Evolutionary conservation across 495 filamentous ascomycete species (phyloP).

Genomic region (Podospora australis): DNA sequence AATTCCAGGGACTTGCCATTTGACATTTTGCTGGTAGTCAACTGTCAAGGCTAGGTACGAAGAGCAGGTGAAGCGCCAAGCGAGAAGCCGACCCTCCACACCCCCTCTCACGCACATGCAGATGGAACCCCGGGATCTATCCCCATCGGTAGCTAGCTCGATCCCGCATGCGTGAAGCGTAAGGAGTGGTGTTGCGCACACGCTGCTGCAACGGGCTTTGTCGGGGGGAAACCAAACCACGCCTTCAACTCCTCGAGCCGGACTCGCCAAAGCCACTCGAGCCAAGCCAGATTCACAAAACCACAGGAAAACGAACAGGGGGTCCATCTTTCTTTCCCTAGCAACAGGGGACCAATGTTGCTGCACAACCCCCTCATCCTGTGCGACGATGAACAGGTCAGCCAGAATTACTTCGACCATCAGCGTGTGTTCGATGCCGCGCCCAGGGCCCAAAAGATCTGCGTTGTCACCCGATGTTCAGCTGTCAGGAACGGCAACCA

Average conservation of each 20-base stretch:
- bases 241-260: too few species aligned
- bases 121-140: constrained; percentile 3
- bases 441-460: neutral
- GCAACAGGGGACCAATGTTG: neutral
- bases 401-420: too few species aligned
- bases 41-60: neutral
- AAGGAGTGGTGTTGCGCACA: too few species aligned
- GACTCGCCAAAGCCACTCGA: too few species aligned
- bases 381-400: too few species aligned
- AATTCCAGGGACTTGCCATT: too few species aligned
- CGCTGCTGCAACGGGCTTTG: neutral
- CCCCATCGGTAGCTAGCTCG: constrained; percentile 3
- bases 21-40: too few species aligned
- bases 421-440: too few species aligned
- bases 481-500: constrained; percentile 6
- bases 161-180: neutral
- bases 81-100: neutral
- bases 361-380: neutral
- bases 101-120: constrained; percentile 1
- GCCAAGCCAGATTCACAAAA: too few species aligned
- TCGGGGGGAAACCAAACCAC: neutral
- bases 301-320: too few species aligned
- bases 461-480: constrained; percentile 1
- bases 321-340: neutral
- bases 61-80: neutral